These are phyloP conservation scores for Kwoniella bestiolae DNA, from an alignment of 768 basidiomycete genomes.

Conservation along the genomic window DNA sequence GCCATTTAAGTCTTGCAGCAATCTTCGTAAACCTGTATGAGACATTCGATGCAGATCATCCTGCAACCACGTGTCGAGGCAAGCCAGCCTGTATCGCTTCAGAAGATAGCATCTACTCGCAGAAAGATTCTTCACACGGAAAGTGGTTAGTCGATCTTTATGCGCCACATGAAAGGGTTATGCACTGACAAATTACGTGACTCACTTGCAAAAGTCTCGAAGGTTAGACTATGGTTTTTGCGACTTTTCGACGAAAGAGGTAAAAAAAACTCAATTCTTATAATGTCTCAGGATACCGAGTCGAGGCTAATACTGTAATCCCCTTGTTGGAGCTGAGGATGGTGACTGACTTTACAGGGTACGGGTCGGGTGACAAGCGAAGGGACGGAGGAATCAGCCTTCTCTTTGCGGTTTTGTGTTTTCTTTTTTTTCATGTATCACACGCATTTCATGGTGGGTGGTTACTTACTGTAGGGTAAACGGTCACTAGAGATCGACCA, in stretches of 20 bases:
- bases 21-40: background rate
- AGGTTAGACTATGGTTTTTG: background rate
- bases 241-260: background rate
- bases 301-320: background rate
- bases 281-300: background rate
- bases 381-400: background rate
- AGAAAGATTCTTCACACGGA: too few relatives aligned
- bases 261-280: background rate
- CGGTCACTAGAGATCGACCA: background rate
- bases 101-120: too few relatives aligned
- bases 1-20: background rate
- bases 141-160: background rate
- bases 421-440: too few relatives aligned
- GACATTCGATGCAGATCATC: background rate
- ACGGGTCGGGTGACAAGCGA: constrained; percentile 11
- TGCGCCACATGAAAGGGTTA: background rate
- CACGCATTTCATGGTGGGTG: too few relatives aligned
- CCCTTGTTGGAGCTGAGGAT: background rate
- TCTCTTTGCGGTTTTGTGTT: too few relatives aligned
- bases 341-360: background rate
- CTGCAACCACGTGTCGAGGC: background rate
- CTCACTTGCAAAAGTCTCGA: background rate
- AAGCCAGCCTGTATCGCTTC: too few relatives aligned
- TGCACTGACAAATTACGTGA: background rate
- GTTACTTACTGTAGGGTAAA: too few relatives aligned